Evolutionary conservation across 768 basidiomycete genomes (phyloP).

Genomic region (Tylopilus subfusipes): DNA sequence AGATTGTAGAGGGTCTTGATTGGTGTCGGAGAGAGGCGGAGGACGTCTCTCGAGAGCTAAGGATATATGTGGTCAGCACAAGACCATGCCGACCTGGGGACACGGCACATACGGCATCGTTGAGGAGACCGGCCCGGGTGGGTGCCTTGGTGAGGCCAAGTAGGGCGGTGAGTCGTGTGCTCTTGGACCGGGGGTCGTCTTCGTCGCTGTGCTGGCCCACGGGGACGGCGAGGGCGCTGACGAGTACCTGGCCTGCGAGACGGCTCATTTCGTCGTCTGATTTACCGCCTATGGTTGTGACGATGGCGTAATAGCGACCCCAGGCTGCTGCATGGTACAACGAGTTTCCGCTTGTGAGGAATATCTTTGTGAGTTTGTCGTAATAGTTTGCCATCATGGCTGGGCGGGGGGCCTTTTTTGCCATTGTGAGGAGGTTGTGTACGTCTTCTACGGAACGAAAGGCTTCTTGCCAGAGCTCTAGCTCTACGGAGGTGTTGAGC

Average conservation of each 20-base stretch:
- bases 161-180: constrained; percentile 75
- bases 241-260: constrained; percentile 86
- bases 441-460: constrained; percentile 99
- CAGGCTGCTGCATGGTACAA: constrained; percentile 97
- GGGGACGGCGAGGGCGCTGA: constrained; percentile 91
- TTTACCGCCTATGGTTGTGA: constrained; percentile 69
- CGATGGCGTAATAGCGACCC: constrained; percentile 77
- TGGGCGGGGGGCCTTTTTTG: constrained; percentile 88
- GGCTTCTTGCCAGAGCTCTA: constrained; percentile 98
- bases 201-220: constrained; percentile 59
- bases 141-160: constrained; percentile 82
- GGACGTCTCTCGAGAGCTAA: constrained; percentile 77
- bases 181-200: constrained; percentile 60
- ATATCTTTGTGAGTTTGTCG: constrained; percentile 95
- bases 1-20: constrained; percentile 82
- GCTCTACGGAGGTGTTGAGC: constrained; percentile 93
- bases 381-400: constrained; percentile 99
- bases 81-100: neutral
- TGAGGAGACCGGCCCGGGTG: constrained; percentile 79
- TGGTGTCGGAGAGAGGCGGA: constrained; percentile 69
- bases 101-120: constrained; percentile 68
- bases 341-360: constrained; percentile 91
- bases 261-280: constrained; percentile 74
- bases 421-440: constrained; percentile 90
- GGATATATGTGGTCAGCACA: constrained; percentile 6